Conservation (phyloP, 371 early-diverging fungal species). For the Apophysomyces elegans region DNA sequence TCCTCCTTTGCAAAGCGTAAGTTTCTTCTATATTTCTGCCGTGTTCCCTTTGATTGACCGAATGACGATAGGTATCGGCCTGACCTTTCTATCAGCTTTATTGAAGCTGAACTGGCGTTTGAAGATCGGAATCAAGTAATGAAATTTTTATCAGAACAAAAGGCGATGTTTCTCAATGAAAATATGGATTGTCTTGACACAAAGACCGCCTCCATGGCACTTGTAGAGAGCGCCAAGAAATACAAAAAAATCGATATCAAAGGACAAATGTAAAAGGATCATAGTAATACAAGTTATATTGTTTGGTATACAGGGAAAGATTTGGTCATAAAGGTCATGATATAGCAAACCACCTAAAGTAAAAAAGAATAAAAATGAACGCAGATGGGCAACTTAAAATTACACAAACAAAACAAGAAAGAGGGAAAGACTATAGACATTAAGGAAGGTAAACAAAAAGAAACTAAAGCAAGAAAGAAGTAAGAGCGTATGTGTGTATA, state of each 20-base stretch:
- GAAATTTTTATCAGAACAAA: conserved; percentile 52
- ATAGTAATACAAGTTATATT: conserved; percentile 3
- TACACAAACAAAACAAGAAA: not conserved
- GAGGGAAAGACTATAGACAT: not conserved
- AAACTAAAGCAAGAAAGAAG: not conserved
- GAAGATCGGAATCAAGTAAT: conserved; percentile 35
- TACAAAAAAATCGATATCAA: conserved; percentile 80
- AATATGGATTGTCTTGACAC: conserved; percentile 49
- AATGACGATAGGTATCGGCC: conserved; percentile 34
- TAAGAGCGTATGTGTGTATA: not conserved
- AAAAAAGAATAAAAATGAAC: conserved; percentile 7
- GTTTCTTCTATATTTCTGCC: conserved; percentile 31
- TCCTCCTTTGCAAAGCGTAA: conserved; percentile 74
- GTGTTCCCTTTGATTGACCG: not conserved
- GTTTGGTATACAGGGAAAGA: conserved; percentile 1
- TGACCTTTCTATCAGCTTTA: conserved; percentile 41
- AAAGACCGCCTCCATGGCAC: conserved; percentile 52
- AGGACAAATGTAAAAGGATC: conserved; percentile 39
- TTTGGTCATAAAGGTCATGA: conserved; percentile 6
- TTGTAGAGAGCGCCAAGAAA: conserved; percentile 60
- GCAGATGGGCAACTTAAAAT: conserved; percentile 7
- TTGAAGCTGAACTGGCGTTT: conserved; percentile 60
- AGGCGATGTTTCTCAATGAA: conserved; percentile 23
- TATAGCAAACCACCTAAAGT: conserved; percentile 8
- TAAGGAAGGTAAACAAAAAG: not conserved